Evolutionary conservation across 345 rosid species (phyloP).

Genomic region (Brassica incana): DNA sequence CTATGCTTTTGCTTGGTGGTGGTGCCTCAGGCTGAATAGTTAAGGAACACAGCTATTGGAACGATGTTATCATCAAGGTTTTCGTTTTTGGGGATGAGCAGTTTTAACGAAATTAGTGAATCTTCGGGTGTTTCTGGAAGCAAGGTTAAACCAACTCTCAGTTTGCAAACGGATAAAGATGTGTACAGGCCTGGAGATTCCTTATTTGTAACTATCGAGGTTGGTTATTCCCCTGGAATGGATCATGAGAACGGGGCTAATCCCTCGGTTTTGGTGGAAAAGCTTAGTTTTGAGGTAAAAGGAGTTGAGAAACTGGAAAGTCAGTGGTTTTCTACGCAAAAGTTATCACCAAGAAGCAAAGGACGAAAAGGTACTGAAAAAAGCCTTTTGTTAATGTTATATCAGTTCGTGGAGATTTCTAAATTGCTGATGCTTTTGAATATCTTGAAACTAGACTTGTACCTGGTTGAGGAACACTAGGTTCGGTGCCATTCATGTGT

Average conservation of each 20-base stretch:
- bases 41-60: neutral
- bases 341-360: conserved; percentile 58
- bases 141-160: conserved; percentile 51
- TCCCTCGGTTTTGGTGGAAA: conserved; percentile 61
- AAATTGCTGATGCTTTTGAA: neutral
- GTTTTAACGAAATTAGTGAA: conserved; percentile 30
- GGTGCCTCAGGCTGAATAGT: neutral
- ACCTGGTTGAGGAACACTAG: neutral
- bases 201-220: conserved; percentile 63
- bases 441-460: conserved; percentile 3
- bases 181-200: conserved; percentile 89
- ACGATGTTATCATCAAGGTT: conserved; percentile 42
- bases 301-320: conserved; percentile 82
- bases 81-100: conserved; percentile 39
- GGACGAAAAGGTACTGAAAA: conserved; percentile 61
- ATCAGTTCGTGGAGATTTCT: neutral
- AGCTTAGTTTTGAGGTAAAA: conserved; percentile 77
- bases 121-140: conserved; percentile 34
- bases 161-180: conserved; percentile 63
- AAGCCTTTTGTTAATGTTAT: conserved; percentile 15
- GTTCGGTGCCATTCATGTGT: conserved; percentile 6
- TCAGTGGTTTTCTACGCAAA: conserved; percentile 82
- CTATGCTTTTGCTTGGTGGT: conserved; percentile 19
- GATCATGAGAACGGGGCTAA: conserved; percentile 24
- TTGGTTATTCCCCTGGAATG: conserved; percentile 44